Percentiles rank a stretch among this genome's conserved stretches.
These are phyloP conservation scores for Akanthomyces muscarius DNA, from an alignment of 2,329 filamentous ascomycete species.

Conservation along the genomic window DNA sequence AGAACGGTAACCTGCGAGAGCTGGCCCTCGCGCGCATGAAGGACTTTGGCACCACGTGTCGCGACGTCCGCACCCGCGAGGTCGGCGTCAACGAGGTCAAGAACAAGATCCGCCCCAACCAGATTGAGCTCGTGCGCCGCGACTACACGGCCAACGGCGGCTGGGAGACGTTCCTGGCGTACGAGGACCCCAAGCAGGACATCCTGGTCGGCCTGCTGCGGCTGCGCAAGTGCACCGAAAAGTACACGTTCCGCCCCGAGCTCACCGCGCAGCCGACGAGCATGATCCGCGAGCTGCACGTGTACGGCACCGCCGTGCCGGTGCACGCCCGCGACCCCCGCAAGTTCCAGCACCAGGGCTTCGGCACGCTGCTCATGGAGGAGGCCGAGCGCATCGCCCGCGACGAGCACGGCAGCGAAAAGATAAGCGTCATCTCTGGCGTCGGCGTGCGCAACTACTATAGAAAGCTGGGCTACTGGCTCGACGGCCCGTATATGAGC, in stretches of 20 bases:
- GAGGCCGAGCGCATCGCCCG: constrained; percentile 93
- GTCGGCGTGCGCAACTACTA: constrained; percentile 97
- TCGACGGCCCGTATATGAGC: constrained; percentile 85
- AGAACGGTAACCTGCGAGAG: constrained; percentile 94
- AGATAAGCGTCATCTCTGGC: constrained; percentile 97
- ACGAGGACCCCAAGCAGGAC: constrained; percentile 97
- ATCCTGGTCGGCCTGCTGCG: constrained; percentile 90
- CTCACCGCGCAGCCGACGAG: constrained; percentile 82
- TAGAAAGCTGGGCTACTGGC: constrained; percentile 82
- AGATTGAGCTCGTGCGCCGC: constrained; percentile 89
- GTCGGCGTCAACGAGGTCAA: constrained; percentile 99
- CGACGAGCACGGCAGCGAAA: constrained; percentile 88
- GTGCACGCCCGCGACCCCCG: constrained; percentile 91
- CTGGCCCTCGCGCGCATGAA: constrained; percentile 96
- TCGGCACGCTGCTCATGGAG: constrained; percentile 94
- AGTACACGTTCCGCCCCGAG: constrained; percentile 89
- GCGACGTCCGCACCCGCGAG: constrained; percentile 92
- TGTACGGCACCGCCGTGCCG: constrained; percentile 96
- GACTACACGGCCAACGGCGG: constrained; percentile 95
- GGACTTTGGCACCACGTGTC: constrained; percentile 94
- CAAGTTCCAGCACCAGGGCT: constrained; percentile 98
- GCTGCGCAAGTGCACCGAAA: constrained; percentile 82
- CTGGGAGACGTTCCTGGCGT: constrained; percentile 97
- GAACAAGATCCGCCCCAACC: constrained; percentile 93
- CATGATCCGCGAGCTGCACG: constrained; percentile 89